These are phyloP conservation scores for Coemansia sp. DNA, from an alignment of 192 early-diverging fungal species.

Conservation along the genomic window DNA sequence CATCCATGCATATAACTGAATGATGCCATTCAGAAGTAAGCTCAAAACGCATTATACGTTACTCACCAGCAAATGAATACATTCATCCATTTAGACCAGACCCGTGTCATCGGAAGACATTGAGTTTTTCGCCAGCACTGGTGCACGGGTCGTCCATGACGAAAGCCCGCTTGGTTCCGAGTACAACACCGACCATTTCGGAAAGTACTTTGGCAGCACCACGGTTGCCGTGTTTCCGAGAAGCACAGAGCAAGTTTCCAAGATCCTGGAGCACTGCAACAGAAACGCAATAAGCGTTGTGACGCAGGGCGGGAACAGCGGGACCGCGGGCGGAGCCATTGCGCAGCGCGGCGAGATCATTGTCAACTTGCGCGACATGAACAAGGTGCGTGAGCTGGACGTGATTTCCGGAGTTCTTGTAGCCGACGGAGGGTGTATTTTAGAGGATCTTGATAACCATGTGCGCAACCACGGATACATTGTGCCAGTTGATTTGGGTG, in stretches of 20 bases:
- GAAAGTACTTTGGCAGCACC: slow-evolving; percentile 85
- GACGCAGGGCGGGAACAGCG: slow-evolving; percentile 97
- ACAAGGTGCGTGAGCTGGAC: slow-evolving; percentile 71
- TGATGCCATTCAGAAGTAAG: not conserved
- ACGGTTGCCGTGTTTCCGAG: slow-evolving; percentile 78
- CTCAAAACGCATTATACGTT: not conserved
- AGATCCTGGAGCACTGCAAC: slow-evolving; percentile 86
- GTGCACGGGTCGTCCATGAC: slow-evolving; percentile 18
- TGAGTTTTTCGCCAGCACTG: slow-evolving; percentile 30
- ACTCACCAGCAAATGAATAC: too few species aligned
- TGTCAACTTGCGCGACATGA: slow-evolving; percentile 74
- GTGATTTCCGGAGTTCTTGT: slow-evolving; percentile 78
- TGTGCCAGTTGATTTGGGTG: slow-evolving; percentile 90
- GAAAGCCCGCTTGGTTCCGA: slow-evolving; percentile 18
- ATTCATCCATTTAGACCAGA: not conserved
- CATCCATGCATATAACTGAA: not conserved
- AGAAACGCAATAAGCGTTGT: slow-evolving; percentile 78
- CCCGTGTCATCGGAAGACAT: slow-evolving; percentile 29
- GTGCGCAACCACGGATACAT: slow-evolving; percentile 80
- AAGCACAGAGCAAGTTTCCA: slow-evolving; percentile 78
- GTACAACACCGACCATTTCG: slow-evolving; percentile 82
- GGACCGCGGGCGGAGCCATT: slow-evolving; percentile 89
- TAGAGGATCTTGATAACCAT: slow-evolving; percentile 85
- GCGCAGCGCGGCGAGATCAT: slow-evolving; percentile 92
- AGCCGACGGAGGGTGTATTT: slow-evolving; percentile 85